Evolutionary conservation across 148 eudicot genomes (phyloP).

Genomic region (Arctostaphylos glauca): DNA sequence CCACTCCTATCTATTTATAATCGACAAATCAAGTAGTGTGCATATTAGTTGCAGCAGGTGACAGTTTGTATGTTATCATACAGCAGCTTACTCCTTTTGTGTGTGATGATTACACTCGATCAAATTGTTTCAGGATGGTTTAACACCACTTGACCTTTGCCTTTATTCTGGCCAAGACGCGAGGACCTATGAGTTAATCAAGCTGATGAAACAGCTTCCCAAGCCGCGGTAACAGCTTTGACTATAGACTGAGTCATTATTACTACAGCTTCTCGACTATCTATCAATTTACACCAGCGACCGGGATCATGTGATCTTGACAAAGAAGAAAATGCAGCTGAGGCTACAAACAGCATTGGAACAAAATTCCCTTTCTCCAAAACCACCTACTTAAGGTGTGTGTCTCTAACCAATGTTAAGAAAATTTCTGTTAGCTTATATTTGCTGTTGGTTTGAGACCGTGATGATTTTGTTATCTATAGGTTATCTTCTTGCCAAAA

Average conservation of each 20-base stretch:
- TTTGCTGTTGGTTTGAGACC: not conserved
- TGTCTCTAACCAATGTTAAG: not conserved
- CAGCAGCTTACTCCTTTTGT: not conserved
- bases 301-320: not conserved
- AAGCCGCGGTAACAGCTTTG: slow-evolving; percentile 27
- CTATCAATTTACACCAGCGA: not conserved
- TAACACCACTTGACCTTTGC: slow-evolving; percentile 76
- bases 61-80: not conserved
- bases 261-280: not conserved
- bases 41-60: not conserved
- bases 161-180: slow-evolving; percentile 67
- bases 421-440: too few species aligned
- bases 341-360: not conserved
- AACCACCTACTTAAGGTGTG: not conserved
- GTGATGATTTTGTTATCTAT: not conserved
- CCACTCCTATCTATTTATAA: not conserved
- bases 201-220: slow-evolving; percentile 61
- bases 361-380: not conserved
- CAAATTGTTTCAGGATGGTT: slow-evolving; percentile 22
- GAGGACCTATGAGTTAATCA: slow-evolving; percentile 77
- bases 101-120: not conserved
- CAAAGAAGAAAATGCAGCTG: not conserved
- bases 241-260: not conserved
- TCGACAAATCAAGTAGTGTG: not conserved
- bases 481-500: not conserved